phyloP scores from a whole-genome alignment of 73 alveolate genomes.

The Diophrys appendiculata region DNA sequence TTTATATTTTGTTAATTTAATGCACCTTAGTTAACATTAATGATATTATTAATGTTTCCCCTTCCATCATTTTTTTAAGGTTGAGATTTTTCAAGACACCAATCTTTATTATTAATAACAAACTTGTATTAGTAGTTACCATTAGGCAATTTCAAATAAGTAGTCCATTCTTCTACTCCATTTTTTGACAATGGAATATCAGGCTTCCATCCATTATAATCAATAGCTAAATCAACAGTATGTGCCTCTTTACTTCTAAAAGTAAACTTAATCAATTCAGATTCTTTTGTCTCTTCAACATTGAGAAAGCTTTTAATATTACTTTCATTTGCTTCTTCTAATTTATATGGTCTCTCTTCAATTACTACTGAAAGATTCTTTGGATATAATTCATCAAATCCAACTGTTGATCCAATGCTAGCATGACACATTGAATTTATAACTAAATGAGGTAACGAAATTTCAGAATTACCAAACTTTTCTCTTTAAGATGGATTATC shows the following conservation, averaged over 20 bases:
- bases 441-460: conserved; percentile 80
- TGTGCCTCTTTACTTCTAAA: conserved; percentile 20
- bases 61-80: conserved; percentile 71
- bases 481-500: conserved; percentile 89
- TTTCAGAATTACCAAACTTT: conserved; percentile 70
- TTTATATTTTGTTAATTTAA: not conserved
- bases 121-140: conserved; percentile 73
- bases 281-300: not conserved
- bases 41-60: conserved; percentile 70
- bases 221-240: conserved; percentile 72
- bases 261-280: too few species aligned
- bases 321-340: conserved; percentile 23
- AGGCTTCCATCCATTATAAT: conserved; percentile 88
- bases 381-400: conserved; percentile 88
- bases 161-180: conserved; percentile 38
- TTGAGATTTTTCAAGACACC: conserved; percentile 65
- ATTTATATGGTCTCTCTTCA: conserved; percentile 84
- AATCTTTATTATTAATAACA: conserved; percentile 69
- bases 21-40: conserved; percentile 26
- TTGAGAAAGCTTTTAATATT: conserved; percentile 9
- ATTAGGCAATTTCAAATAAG: conserved; percentile 35
- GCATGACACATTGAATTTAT: conserved; percentile 72
- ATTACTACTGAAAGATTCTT: conserved; percentile 83
- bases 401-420: conserved; percentile 91
- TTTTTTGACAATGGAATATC: conserved; percentile 37